Base-by-base conservation (phyloP, 176 grass and related monocot species). In the Oryza punctata region DNA sequence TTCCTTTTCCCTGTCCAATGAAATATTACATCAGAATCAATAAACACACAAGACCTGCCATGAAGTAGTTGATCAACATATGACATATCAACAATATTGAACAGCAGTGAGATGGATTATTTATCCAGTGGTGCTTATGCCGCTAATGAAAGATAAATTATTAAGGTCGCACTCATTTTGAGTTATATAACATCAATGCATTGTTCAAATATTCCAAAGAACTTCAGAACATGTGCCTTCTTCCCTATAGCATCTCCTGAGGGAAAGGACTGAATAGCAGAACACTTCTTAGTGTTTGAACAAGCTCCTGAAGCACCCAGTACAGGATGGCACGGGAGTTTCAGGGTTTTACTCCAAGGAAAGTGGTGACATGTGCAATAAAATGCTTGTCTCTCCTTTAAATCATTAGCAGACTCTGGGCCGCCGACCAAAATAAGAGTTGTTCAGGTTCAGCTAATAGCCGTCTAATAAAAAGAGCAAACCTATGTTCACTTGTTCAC, bases 1-100 rank as follows among this genome's bases (percentile, higher is more conserved):
- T 64, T 70, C 38, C 79, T 8, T 70, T 63, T 47, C 12, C 73
- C 85, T 87, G 78, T 29, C 8, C 21, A 71, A 25, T 75, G 12
- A 75, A 8, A 10, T 29, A 64, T 65, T 66, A 77, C 18, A 11
- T 65, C 3, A 44, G 4, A 52, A 41, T 0, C 37, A 84, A 18
- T 25, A 46, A 49, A 25, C 10, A 38, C 44, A 13, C 6, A 38
- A 65, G 18, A 30, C 7, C 27, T 32, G n/a, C 6, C 3, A 80
- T 7, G 38, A 10, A 47, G 16, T 72, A 81, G 40, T 69, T 9
- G 21, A 35, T 81, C 5, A 19, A 15, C 4, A 69, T 14, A 15
- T 12, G 26, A 15, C 4, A 69, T 9, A 15, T 7, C 12, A 9
- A 72, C 26, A 32, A 32, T 47, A 12, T 79, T 47, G 12, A 65